Base-by-base conservation (phyloP, 1,284 basidiomycete genomes). In the Puccinia polysora region DNA sequence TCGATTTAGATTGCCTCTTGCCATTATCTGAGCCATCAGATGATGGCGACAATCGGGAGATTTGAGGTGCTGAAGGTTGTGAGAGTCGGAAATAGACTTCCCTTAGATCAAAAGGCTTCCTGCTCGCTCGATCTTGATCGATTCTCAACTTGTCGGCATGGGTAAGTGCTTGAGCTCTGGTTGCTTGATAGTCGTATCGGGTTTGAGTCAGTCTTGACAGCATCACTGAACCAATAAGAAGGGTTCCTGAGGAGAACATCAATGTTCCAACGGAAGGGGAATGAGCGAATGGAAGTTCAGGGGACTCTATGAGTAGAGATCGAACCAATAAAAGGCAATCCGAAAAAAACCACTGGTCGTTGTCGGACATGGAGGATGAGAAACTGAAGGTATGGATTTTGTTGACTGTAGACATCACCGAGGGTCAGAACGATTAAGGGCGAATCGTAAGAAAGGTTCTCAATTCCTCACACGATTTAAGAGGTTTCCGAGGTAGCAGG, bases 71-170 rank as follows among this genome's bases (percentile, higher is more conserved):
- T 6, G 47, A 28, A 18, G 58, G 68, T 36, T 60, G 68, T 18
- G 58, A 52, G 2, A 70, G 55, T 40, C 55, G 49, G 73, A 79
- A 80, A 75, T 80, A 80, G 72, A 80, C 79, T 71, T 80, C 78
- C 5, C 79, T 74, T 32, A 80, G 76, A 55, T 80, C 79, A 50
- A 80, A 74, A 38, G 65, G 73, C 58, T 76, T 77, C 12, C 79
- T 68, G 25, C 79, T 77, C 8, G 64, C 47, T 65, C 53, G 64
- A 23, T 65, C 64, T 72, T 76, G 76, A 49, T 76, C 75, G 73
- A 80, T 76, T 5, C 75, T 65, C 47, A 80, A 76, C 73, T 77
- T 76, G 50, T 80, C 79, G 36, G 79, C 76, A 72, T 79, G 77
- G 15, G 73, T 73, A 20, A 80, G 69, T 4, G 76, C 74, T 73